Evolutionary conservation across 177 flowering plant species (phyloP).

Genomic region (Tripterygium wilfordii): DNA sequence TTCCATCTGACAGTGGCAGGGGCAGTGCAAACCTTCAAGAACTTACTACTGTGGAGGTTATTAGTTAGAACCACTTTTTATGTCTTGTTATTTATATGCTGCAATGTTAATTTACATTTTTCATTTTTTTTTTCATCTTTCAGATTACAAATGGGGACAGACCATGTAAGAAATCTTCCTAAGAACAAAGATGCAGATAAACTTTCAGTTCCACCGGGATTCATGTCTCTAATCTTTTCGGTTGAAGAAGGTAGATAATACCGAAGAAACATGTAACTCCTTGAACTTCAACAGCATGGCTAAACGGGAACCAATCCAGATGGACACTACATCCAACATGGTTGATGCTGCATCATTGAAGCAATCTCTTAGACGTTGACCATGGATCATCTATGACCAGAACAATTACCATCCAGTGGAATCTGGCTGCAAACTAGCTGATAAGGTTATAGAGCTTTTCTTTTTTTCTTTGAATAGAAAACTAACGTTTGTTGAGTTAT

Average conservation of each 20-base stretch:
- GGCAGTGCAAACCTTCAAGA: too few relatives aligned
- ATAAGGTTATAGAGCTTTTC: conserved; percentile 12
- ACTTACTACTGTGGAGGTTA: too few relatives aligned
- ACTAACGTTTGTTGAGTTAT: background rate
- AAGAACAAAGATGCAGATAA: conserved; percentile 14
- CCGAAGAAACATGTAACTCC: conserved; percentile 14
- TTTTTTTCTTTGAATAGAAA: background rate
- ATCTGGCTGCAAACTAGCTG: conserved; percentile 14
- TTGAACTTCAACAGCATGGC: conserved; percentile 12
- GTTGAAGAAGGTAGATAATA: conserved; percentile 34
- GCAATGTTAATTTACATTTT: too few relatives aligned
- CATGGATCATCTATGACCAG: conserved; percentile 41
- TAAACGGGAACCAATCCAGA: conserved; percentile 11
- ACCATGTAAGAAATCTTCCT: conserved; percentile 3
- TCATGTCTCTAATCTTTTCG: conserved; percentile 50
- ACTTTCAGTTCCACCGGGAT: conserved; percentile 60
- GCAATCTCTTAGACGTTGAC: conserved; percentile 36
- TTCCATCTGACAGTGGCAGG: too few relatives aligned
- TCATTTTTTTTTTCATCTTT: too few relatives aligned
- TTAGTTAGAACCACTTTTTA: too few relatives aligned
- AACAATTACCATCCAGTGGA: conserved; percentile 9
- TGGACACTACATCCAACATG: conserved; percentile 12
- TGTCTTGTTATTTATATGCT: too few relatives aligned
- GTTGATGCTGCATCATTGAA: conserved; percentile 24
- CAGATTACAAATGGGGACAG: conserved; percentile 29